phyloP scores from a whole-genome alignment of 1,284 basidiomycete species.

The Pseudozyma tsukubaensis region DNA sequence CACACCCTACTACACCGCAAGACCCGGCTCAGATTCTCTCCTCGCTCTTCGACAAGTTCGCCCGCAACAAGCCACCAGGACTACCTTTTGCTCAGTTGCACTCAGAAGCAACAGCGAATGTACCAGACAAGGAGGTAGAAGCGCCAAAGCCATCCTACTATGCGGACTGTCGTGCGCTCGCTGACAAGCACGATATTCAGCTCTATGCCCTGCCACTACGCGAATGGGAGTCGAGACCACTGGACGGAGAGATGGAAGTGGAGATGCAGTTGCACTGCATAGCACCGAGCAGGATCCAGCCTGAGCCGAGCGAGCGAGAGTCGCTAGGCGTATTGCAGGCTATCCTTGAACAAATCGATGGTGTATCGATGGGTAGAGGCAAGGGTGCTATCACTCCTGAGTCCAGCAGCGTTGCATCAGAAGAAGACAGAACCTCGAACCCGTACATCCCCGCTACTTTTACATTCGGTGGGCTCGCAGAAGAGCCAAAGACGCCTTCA shows the following conservation, averaged over 20 bases:
- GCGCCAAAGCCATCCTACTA: conserved; percentile 2
- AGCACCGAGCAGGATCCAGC: not conserved
- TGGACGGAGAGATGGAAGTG: not conserved
- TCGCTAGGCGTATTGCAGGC: conserved; percentile 3
- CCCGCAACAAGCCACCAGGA: not conserved
- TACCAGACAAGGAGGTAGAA: not conserved
- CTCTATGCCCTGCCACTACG: conserved; percentile 18
- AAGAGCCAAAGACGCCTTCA: not conserved
- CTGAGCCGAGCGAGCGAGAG: not conserved
- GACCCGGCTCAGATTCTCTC: not conserved
- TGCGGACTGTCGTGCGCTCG: conserved; percentile 12
- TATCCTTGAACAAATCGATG: not conserved
- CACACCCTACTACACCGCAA: not conserved
- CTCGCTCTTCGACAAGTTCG: not conserved
- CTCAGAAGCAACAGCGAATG: not conserved
- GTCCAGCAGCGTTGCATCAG: no score
- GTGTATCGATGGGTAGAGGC: no score
- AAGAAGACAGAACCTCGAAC: no score
- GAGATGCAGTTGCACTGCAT: not conserved
- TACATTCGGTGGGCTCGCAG: no score
- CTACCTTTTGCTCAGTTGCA: no score
- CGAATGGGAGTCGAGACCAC: conserved; percentile 7
- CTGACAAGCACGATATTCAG: conserved; percentile 20
- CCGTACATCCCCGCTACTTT: no score
- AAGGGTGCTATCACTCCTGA: no score